phyloP scores from a whole-genome alignment of 2,329 filamentous ascomycete genomes.

The Leptographium wingfieldii region DNA sequence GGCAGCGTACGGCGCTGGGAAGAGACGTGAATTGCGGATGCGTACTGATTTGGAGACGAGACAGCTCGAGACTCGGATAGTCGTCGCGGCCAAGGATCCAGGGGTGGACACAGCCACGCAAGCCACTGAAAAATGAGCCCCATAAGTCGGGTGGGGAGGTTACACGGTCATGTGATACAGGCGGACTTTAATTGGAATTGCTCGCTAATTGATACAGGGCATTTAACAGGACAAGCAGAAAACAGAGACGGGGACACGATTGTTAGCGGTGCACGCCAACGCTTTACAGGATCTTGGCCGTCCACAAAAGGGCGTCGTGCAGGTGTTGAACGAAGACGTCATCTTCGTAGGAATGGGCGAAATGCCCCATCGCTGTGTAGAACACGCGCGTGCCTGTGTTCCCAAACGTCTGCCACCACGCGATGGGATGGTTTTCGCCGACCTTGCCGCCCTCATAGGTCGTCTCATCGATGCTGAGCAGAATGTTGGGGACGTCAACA shows the following conservation, averaged over 20 bases:
- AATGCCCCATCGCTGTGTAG: conserved; percentile 30
- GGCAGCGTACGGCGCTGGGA: neutral
- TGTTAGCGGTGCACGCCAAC: neutral
- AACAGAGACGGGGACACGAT: neutral
- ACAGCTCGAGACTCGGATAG: neutral
- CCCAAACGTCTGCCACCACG: conserved; percentile 27
- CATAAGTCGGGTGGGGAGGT: neutral
- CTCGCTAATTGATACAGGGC: neutral
- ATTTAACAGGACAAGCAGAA: neutral
- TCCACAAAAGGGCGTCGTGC: conserved; percentile 16
- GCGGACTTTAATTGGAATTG: neutral
- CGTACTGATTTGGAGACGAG: neutral
- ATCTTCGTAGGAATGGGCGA: conserved; percentile 25
- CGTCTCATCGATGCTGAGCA: conserved; percentile 24
- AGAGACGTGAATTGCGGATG: neutral
- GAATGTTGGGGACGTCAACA: conserved; percentile 11
- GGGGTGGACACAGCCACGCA: neutral
- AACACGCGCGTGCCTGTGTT: conserved; percentile 25
- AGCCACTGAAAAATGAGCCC: neutral
- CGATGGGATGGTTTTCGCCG: conserved; percentile 25
- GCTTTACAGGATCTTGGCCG: conserved; percentile 14
- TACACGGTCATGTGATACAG: neutral
- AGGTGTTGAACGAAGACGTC: conserved; percentile 17
- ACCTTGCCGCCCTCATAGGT: conserved; percentile 23
- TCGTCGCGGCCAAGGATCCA: neutral